phyloP scores from a whole-genome alignment of 345 rosid species.

The Salix brachista region DNA sequence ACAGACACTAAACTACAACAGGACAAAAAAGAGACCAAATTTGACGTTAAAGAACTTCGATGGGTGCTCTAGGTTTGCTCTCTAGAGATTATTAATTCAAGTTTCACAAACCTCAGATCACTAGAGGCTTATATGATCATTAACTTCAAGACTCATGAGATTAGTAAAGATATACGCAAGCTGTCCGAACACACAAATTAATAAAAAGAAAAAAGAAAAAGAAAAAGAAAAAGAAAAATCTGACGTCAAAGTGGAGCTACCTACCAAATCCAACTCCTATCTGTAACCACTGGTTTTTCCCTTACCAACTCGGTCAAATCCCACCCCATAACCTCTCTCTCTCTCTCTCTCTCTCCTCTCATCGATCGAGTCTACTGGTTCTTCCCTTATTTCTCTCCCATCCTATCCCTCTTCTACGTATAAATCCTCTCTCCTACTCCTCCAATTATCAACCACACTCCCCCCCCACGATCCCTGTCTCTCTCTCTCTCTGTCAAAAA shows the following conservation, averaged over 20 bases:
- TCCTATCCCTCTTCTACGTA: not conserved
- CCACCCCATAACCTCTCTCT: slow-evolving; percentile 3
- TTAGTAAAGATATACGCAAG: too few species aligned
- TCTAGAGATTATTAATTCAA: too few species aligned
- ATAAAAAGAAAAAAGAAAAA: too few species aligned
- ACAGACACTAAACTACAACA: not conserved
- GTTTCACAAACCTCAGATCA: too few species aligned
- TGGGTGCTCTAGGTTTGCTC: not conserved
- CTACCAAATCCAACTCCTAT: slow-evolving; percentile 47
- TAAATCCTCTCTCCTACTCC: not conserved
- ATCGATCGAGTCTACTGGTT: slow-evolving; percentile 19
- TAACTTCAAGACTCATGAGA: rapidly evolving
- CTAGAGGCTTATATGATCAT: rapidly evolving
- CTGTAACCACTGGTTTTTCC: slow-evolving; percentile 51
- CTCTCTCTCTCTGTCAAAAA: not conserved
- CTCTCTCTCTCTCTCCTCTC: not conserved
- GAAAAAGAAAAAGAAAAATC: too few species aligned
- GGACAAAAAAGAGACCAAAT: slow-evolving; percentile 20
- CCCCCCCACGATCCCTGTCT: not conserved
- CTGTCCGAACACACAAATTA: too few species aligned
- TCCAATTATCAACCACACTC: not conserved
- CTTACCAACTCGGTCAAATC: slow-evolving; percentile 52
- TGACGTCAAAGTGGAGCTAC: slow-evolving; percentile 40
- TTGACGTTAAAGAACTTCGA: slow-evolving; percentile 31
- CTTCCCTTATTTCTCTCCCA: slow-evolving; percentile 2